Evolutionary conservation across 1,139 yeast species (phyloP), one percentile per base, ranked within the genome.

Genomic region (Kluyveromyces sp.): DNA sequence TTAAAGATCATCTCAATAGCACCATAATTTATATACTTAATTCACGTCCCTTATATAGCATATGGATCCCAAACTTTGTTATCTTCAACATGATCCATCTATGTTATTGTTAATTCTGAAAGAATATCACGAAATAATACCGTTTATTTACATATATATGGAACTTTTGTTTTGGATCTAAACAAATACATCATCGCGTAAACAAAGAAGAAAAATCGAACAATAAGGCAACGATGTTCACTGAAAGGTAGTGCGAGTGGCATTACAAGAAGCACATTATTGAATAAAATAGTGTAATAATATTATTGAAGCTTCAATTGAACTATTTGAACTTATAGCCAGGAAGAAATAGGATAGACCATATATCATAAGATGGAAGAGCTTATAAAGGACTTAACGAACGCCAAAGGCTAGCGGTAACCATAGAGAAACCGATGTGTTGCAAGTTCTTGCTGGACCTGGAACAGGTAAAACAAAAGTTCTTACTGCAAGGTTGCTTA

Each of bases 371-470:
- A 15, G 27, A 41, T 41, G 43, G 43, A 41, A 15, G 43, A 41
- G 25, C 33, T 41, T 7, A 25, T 34, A 3, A 29, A 34, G 5
- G 58, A 2, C 71, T 88, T 47, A 88, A 88, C 58, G 60, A 56
- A 0, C 73, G 73, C 34, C 96, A 88, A 61, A 55, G 54, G 7
- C 54, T 63, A 45, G 95, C 95, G 0, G 92, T 82, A 1, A 70
- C 75, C 63, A 53, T 1, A 71, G 79, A 3, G 77, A 83, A 0
- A 57, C 69, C 1, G 58, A 66, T 25, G 78, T 79, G 28, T 68
- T 88, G 37, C 95, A 87, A 60, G 79, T 90, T 30, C 73, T 89
- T 31, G 97, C 97, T 0, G 97, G 97, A 0, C 97, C 97, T 0
- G 97, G 97, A 2, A 84, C 81, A 2, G 90, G 90, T 4, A 85